phyloP scores from a whole-genome alignment of 768 basidiomycete species.

The Russula sp. region DNA sequence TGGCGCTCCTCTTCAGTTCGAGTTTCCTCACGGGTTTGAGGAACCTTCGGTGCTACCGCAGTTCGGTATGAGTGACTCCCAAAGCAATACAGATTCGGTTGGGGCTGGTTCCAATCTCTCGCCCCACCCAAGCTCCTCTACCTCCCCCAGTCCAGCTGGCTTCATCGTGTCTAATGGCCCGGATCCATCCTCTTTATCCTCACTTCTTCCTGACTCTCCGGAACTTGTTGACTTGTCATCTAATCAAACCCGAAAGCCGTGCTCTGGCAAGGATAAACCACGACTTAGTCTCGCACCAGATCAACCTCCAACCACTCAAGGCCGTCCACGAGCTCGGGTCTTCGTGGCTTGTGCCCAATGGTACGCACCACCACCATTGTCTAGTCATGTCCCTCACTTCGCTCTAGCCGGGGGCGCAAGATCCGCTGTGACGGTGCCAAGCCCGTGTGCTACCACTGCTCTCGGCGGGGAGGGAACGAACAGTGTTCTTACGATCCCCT shows the following conservation, averaged over 20 bases:
- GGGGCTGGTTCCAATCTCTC: background rate
- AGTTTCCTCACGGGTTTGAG: background rate
- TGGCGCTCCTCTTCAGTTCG: background rate
- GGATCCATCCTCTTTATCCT: background rate
- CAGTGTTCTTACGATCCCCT: conserved; percentile 61
- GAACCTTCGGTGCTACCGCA: background rate
- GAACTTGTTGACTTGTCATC: background rate
- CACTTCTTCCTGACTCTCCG: background rate
- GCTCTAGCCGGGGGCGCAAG: conserved; percentile 60
- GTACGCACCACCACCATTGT: conserved; percentile 32
- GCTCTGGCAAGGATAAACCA: conserved; percentile 33
- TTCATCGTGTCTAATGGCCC: background rate
- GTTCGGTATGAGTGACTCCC: background rate
- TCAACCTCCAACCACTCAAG: conserved; percentile 76
- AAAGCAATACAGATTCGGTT: background rate
- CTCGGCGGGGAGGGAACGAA: conserved; percentile 34
- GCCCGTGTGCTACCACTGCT: conserved; percentile 69
- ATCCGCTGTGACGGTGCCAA: conserved; percentile 80
- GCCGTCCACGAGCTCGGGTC: conserved; percentile 69
- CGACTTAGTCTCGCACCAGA: conserved; percentile 63
- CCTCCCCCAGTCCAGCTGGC: background rate
- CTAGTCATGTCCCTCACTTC: background rate
- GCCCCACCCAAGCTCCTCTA: background rate
- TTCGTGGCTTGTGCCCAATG: conserved; percentile 77
- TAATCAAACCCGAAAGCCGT: background rate